phyloP scores from a whole-genome alignment of 2,329 filamentous ascomycete species.

The Neocatenulostroma microsporum region DNA sequence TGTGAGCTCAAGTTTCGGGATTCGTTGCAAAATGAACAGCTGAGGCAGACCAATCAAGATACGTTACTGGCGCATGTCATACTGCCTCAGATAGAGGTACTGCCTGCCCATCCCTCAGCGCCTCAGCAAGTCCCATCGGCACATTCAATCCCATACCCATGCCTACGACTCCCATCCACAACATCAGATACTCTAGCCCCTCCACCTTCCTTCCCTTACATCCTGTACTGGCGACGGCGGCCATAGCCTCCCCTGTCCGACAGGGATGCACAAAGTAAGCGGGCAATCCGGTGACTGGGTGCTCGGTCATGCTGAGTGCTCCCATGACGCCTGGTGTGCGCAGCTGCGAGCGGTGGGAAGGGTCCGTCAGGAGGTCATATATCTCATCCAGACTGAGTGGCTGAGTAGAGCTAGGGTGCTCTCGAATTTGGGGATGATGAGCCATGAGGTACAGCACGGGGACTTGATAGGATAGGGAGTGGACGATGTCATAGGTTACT shows the following conservation, averaged over 20 bases:
- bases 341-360: slow-evolving; percentile 26
- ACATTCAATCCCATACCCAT: slow-evolving; percentile 62
- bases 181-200: slow-evolving; percentile 63
- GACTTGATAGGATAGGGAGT: slow-evolving; percentile 39
- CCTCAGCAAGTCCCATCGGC: slow-evolving; percentile 16
- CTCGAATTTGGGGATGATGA: slow-evolving; percentile 10
- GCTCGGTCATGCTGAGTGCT: slow-evolving; percentile 47
- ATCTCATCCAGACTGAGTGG: slow-evolving; percentile 24
- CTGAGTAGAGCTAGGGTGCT: background rate
- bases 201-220: slow-evolving; percentile 26
- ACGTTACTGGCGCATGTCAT: too few relatives aligned
- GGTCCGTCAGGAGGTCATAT: slow-evolving; percentile 31
- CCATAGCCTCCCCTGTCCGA: slow-evolving; percentile 74
- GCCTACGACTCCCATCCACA: slow-evolving; percentile 86
- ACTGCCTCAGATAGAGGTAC: too few relatives aligned
- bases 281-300: slow-evolving; percentile 70
- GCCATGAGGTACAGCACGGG: slow-evolving; percentile 38
- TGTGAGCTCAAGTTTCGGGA: too few relatives aligned
- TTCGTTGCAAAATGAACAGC: too few relatives aligned
- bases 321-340: slow-evolving; percentile 29
- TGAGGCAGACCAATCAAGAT: too few relatives aligned
- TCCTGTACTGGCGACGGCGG: slow-evolving; percentile 40
- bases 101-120: too few relatives aligned
- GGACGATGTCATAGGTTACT: slow-evolving; percentile 33
- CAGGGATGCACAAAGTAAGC: slow-evolving; percentile 92